A percentile compares a stretch with the other conserved stretches of the same genome.
phyloP scores from a whole-genome alignment of 805 yeast species.

The Vanderwaltozyma yarrowii region DNA sequence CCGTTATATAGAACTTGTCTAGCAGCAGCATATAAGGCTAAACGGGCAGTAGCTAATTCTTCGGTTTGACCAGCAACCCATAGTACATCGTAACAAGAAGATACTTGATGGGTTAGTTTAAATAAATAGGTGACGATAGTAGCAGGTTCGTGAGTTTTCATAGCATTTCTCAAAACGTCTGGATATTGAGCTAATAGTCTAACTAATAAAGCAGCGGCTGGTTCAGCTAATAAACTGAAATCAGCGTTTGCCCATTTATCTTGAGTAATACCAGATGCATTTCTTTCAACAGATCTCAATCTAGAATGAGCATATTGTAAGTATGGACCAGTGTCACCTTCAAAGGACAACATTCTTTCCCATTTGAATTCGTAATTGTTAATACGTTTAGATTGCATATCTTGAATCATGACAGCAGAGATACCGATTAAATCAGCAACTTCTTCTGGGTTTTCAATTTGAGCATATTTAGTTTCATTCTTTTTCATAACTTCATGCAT shows the following conservation, averaged over 20 bases:
- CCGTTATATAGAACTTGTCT: slow-evolving; percentile 86
- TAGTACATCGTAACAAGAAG: slow-evolving; percentile 89
- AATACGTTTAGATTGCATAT: slow-evolving; percentile 94
- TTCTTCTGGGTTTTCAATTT: slow-evolving; percentile 85
- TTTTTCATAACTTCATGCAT: slow-evolving; percentile 96
- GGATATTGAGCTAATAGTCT: slow-evolving; percentile 85
- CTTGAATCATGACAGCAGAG: slow-evolving; percentile 98
- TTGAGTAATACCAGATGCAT: slow-evolving; percentile 42
- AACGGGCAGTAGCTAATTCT: slow-evolving; percentile 79
- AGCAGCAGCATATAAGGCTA: slow-evolving; percentile 84
- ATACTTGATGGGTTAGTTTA: slow-evolving; percentile 84
- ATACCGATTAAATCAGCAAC: slow-evolving; percentile 94
- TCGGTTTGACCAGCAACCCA: slow-evolving; percentile 96
- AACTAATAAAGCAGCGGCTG: slow-evolving; percentile 57
- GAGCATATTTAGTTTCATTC: slow-evolving; percentile 83
- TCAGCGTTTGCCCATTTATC: slow-evolving; percentile 41
- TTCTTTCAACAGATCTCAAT: slow-evolving; percentile 87
- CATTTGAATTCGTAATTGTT: slow-evolving; percentile 94
- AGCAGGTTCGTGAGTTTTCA: slow-evolving; percentile 81
- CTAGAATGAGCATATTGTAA: slow-evolving; percentile 98
- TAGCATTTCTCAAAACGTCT: slow-evolving; percentile 74
- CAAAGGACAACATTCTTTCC: slow-evolving; percentile 96
- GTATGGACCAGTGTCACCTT: slow-evolving; percentile 99
- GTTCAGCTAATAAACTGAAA: slow-evolving; percentile 54
- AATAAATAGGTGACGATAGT: slow-evolving; percentile 90